A percentile compares a stretch with the other conserved stretches of the same genome.
Evolutionary conservation across 345 rosid species (phyloP).

Genomic region (Pseudoturritis turrita): DNA sequence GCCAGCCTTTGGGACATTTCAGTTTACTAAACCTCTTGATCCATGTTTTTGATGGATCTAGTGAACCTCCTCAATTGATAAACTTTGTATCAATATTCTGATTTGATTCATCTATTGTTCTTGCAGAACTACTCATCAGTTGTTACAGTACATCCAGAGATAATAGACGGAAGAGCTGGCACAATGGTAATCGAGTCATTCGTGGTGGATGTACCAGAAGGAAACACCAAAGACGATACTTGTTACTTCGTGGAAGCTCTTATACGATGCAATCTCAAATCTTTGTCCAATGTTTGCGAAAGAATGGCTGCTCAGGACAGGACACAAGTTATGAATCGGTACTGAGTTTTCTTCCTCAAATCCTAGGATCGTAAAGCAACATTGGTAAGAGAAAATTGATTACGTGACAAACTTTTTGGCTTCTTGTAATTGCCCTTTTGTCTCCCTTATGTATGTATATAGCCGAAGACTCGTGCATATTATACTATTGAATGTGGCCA

Average conservation of each 20-base stretch:
- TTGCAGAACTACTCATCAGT: constrained; percentile 85
- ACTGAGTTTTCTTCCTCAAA: constrained; percentile 7
- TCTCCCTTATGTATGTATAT: not conserved
- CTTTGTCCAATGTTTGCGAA: constrained; percentile 79
- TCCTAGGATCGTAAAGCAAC: not conserved
- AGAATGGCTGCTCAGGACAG: constrained; percentile 69
- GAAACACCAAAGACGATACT: constrained; percentile 84
- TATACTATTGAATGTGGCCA: not conserved
- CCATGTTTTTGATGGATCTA: not conserved
- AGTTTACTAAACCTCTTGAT: not conserved
- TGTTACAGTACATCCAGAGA: constrained; percentile 84
- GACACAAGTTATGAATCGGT: constrained; percentile 27
- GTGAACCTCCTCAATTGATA: not conserved
- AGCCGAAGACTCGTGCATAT: not conserved
- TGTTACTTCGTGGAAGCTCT: constrained; percentile 84
- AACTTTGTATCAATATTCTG: not conserved
- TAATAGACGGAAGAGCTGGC: constrained; percentile 71
- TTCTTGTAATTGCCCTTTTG: not conserved
- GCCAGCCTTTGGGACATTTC: not conserved
- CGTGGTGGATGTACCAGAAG: constrained; percentile 86
- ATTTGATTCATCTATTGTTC: not conserved
- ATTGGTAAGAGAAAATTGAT: not conserved
- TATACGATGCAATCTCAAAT: constrained; percentile 80
- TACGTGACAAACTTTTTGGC: not conserved
- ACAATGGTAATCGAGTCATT: constrained; percentile 91